phyloP scores from a whole-genome alignment of 805 yeast species.

The Kregervanrija fluxuum region DNA sequence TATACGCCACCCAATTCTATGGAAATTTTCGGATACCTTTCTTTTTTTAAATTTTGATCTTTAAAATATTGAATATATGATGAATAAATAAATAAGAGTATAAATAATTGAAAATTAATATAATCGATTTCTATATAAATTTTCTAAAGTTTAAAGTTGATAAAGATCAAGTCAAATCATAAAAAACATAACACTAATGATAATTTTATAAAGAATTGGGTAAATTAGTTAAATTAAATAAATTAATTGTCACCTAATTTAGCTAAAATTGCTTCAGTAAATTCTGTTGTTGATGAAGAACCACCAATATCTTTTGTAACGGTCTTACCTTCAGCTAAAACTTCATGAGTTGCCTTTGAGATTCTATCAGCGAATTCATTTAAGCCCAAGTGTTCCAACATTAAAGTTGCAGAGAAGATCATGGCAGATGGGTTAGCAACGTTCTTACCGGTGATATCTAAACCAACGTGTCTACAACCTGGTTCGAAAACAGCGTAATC shows the following conservation, averaged over 20 bases:
- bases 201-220: slow-evolving; percentile 5
- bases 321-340: slow-evolving; percentile 78
- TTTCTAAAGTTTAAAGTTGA: too few relatives aligned
- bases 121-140: too few relatives aligned
- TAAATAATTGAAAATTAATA: too few relatives aligned
- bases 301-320: slow-evolving; percentile 94
- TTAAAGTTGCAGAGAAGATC: slow-evolving; percentile 83
- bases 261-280: slow-evolving; percentile 82
- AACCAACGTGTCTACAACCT: slow-evolving; percentile 98
- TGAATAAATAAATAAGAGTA: too few relatives aligned
- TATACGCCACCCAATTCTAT: too few relatives aligned
- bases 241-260: slow-evolving; percentile 38
- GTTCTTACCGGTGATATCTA: slow-evolving; percentile 90
- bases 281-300: slow-evolving; percentile 79
- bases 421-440: slow-evolving; percentile 97
- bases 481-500: slow-evolving; percentile 98
- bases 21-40: too few relatives aligned
- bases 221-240: slow-evolving; percentile 2
- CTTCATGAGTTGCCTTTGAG: slow-evolving; percentile 82
- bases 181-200: not conserved
- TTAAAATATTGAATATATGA: too few relatives aligned
- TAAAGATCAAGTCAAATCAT: slow-evolving; percentile 18
- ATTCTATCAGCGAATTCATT: slow-evolving; percentile 79
- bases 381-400: slow-evolving; percentile 93
- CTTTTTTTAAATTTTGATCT: too few relatives aligned